A percentile compares a stretch with the other conserved stretches of the same genome.
These are phyloP conservation scores for Crithidia fasciculata DNA, from an alignment of 208 protist species.

Conservation along the genomic window DNA sequence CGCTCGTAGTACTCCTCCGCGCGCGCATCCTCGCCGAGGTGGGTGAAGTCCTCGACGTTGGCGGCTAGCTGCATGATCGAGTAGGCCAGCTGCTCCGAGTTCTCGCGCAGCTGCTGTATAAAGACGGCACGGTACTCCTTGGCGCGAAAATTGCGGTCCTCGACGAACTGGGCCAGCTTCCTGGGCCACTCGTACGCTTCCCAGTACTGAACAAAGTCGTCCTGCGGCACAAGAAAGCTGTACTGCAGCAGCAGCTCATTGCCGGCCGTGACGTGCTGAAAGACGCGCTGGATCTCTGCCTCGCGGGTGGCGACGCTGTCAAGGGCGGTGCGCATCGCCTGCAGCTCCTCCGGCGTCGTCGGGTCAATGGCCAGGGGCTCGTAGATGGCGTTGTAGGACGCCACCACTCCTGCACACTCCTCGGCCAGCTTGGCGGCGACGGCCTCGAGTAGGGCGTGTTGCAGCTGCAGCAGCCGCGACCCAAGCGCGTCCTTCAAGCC, in stretches of 20 bases:
- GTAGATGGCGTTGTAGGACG: constrained; percentile 80
- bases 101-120: constrained; percentile 89
- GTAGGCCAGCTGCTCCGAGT: constrained; percentile 83
- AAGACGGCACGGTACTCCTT: constrained; percentile 92
- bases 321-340: constrained; percentile 79
- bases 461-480: constrained; percentile 57
- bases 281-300: constrained; percentile 71
- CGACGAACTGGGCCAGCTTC: constrained; percentile 87
- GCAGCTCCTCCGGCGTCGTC: constrained; percentile 91
- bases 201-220: constrained; percentile 88
- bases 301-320: constrained; percentile 77
- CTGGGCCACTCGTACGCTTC: constrained; percentile 91
- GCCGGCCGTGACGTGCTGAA: constrained; percentile 75
- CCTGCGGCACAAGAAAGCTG: constrained; percentile 69
- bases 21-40: constrained; percentile 83
- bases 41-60: constrained; percentile 86
- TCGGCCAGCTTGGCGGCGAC: constrained; percentile 64
- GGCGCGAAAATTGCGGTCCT: constrained; percentile 90
- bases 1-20: constrained; percentile 92
- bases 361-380: constrained; percentile 76
- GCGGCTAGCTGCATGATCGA: constrained; percentile 83
- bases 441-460: constrained; percentile 73
- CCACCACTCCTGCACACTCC: constrained; percentile 65
- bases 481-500: constrained; percentile 83
- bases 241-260: constrained; percentile 89